phyloP scores from a whole-genome alignment of 306 rosid species.

The Potentilla sterilis region DNA sequence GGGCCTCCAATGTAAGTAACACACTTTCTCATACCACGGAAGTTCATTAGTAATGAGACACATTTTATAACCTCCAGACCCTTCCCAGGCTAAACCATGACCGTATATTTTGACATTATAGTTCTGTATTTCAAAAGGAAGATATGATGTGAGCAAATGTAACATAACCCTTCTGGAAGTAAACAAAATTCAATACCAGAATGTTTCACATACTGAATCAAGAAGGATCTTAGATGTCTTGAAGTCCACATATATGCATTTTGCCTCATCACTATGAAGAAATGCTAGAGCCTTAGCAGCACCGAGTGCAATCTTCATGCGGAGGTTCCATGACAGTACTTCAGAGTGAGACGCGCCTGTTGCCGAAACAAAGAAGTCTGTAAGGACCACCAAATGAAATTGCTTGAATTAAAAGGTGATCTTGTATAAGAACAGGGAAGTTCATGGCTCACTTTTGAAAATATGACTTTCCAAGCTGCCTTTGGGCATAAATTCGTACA shows the following conservation, averaged over 20 bases:
- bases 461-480: slow-evolving; percentile 93
- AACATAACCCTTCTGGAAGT: slow-evolving; percentile 11
- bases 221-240: slow-evolving; percentile 79
- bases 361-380: background rate
- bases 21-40: background rate
- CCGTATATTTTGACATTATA: slow-evolving; percentile 79
- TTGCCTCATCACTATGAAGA: slow-evolving; percentile 89
- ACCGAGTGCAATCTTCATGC: slow-evolving; percentile 79
- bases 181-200: background rate
- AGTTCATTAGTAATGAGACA: slow-evolving; percentile 39
- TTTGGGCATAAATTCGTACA: slow-evolving; percentile 74
- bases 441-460: slow-evolving; percentile 71
- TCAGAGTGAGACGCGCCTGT: too few species aligned
- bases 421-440: background rate
- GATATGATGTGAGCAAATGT: slow-evolving; percentile 15
- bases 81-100: slow-evolving; percentile 92
- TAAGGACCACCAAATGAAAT: too few species aligned
- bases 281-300: slow-evolving; percentile 93
- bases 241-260: slow-evolving; percentile 80
- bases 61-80: slow-evolving; percentile 65
- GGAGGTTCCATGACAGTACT: slow-evolving; percentile 75
- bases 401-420: too few species aligned
- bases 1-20: too few species aligned
- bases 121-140: slow-evolving; percentile 41
- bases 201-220: slow-evolving; percentile 67